phyloP scores from a whole-genome alignment of 495 filamentous ascomycete genomes.

The Penicillium paradoxum region DNA sequence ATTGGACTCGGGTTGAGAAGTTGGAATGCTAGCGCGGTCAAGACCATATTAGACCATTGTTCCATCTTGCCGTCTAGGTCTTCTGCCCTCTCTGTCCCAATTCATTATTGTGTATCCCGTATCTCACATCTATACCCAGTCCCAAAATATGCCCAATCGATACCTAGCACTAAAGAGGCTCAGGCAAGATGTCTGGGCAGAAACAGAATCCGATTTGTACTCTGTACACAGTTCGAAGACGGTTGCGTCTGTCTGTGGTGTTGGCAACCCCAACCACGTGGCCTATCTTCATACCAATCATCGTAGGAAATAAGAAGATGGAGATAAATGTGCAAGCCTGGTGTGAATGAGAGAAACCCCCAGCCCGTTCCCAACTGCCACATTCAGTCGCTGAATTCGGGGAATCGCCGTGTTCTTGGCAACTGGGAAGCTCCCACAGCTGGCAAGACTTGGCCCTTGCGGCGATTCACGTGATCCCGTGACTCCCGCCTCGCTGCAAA shows the following conservation, averaged over 20 bases:
- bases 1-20: not conserved
- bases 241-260: not conserved
- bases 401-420: not conserved
- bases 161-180: not conserved
- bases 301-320: too few relatives aligned
- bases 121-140: too few relatives aligned
- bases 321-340: too few relatives aligned
- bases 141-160: too few relatives aligned
- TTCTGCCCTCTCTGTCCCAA: too few relatives aligned
- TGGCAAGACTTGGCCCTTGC: constrained; percentile 27
- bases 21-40: not conserved
- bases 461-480: constrained; percentile 22
- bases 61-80: not conserved
- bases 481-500: constrained; percentile 44
- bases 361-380: too few relatives aligned
- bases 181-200: not conserved
- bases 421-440: constrained; percentile 2
- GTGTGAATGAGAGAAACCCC: too few relatives aligned
- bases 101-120: too few relatives aligned
- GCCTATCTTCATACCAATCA: not conserved
- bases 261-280: not conserved
- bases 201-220: not conserved
- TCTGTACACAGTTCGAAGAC: constrained; percentile 1
- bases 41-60: not conserved
- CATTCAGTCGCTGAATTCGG: not conserved